These are phyloP conservation scores for Didymella pinodella DNA, from an alignment of 2,329 filamentous ascomycete genomes.

Conservation along the genomic window DNA sequence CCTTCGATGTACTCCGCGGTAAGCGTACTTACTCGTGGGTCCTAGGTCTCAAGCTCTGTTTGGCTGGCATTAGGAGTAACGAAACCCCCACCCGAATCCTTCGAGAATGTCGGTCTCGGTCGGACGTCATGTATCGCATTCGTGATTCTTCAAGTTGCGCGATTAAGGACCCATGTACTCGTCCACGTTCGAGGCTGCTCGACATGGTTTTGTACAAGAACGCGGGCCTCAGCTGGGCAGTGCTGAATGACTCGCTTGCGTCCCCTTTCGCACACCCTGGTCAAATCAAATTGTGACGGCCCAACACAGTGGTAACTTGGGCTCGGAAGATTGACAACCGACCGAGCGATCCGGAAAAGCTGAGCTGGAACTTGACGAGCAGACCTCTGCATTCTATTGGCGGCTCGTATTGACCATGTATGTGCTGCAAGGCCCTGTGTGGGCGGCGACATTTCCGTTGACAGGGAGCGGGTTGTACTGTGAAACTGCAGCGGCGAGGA, in stretches of 20 bases:
- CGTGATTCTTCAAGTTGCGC: neutral
- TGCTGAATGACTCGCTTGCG: slow-evolving; percentile 12
- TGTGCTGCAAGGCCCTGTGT: neutral
- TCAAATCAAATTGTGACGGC: slow-evolving; percentile 4
- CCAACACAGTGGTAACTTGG: slow-evolving; percentile 19
- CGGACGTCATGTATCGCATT: slow-evolving; percentile 15
- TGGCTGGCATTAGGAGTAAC: neutral
- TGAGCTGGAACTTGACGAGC: slow-evolving; percentile 11
- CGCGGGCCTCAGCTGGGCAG: slow-evolving; percentile 6
- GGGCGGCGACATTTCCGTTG: slow-evolving; percentile 7
- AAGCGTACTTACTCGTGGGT: neutral
- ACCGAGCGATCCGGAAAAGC: slow-evolving; percentile 14
- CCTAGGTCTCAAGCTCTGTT: slow-evolving; percentile 2
- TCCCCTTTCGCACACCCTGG: slow-evolving; percentile 10
- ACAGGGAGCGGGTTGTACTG: slow-evolving; percentile 12
- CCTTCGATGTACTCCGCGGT: slow-evolving; percentile 1
- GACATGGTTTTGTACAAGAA: neutral
- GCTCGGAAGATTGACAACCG: slow-evolving; percentile 20
- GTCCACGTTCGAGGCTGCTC: slow-evolving; percentile 2
- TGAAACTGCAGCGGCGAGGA: neutral
- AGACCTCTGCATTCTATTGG: slow-evolving; percentile 11
- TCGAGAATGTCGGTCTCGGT: neutral
- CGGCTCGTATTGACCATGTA: slow-evolving; percentile 1
- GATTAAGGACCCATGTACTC: slow-evolving; percentile 13
- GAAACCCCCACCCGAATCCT: slow-evolving; percentile 16